A percentile compares a stretch with the other conserved stretches of the same genome.
phyloP scores from a whole-genome alignment of 345 rosid genomes.

The Salix suchowensis region DNA sequence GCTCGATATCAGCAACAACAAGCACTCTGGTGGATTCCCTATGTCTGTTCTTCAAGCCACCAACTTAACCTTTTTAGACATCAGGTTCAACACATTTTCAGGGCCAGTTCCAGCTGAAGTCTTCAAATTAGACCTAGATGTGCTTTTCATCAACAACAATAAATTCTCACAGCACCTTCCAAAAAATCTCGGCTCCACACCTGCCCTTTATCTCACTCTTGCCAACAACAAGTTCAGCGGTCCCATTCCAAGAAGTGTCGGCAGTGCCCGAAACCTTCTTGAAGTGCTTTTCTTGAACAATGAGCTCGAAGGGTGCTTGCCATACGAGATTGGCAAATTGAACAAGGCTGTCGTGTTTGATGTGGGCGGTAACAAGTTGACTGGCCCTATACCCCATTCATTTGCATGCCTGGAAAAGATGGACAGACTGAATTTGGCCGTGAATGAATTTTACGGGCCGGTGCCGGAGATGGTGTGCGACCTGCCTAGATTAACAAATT shows the following conservation, averaged over 20 bases:
- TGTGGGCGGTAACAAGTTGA: slow-evolving; percentile 36
- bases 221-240: slow-evolving; percentile 53
- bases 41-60: slow-evolving; percentile 14
- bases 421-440: slow-evolving; percentile 31
- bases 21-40: slow-evolving; percentile 35
- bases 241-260: slow-evolving; percentile 46
- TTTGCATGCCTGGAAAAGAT: slow-evolving; percentile 47
- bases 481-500: slow-evolving; percentile 29
- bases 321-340: slow-evolving; percentile 48
- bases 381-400: slow-evolving; percentile 54
- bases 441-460: slow-evolving; percentile 36
- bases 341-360: slow-evolving; percentile 34
- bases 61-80: slow-evolving; percentile 41
- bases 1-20: slow-evolving; percentile 59
- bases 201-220: slow-evolving; percentile 48
- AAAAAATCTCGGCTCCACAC: slow-evolving; percentile 35
- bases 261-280: slow-evolving; percentile 26
- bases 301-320: slow-evolving; percentile 45
- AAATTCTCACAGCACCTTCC: slow-evolving; percentile 33
- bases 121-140: slow-evolving; percentile 41
- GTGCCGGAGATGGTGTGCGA: slow-evolving; percentile 50
- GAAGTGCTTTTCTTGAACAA: slow-evolving; percentile 55
- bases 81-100: slow-evolving; percentile 40
- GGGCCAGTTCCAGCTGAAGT: slow-evolving; percentile 35
- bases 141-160: slow-evolving; percentile 60